Evolutionary conservation across 1,284 basidiomycete genomes (phyloP).

Genomic region (Veloporphyrellus conicus): DNA sequence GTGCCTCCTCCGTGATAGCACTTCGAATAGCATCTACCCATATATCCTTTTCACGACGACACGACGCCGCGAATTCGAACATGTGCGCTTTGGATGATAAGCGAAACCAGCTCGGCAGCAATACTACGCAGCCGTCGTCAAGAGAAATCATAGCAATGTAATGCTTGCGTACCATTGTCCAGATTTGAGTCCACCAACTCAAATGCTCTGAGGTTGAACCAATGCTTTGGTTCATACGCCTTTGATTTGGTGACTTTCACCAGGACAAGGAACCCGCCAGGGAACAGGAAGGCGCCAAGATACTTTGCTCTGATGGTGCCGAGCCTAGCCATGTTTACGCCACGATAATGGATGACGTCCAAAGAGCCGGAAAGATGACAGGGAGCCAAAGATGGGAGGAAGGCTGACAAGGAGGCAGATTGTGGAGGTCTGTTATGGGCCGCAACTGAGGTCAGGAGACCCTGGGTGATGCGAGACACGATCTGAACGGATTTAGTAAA

Average conservation of each 20-base stretch:
- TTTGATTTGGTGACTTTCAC: slow-evolving; percentile 80
- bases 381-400: slow-evolving; percentile 66
- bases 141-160: slow-evolving; percentile 3
- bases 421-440: slow-evolving; percentile 30
- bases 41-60: slow-evolving; percentile 74
- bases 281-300: slow-evolving; percentile 83
- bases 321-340: slow-evolving; percentile 34
- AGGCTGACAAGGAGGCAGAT: slow-evolving; percentile 44
- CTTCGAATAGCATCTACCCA: slow-evolving; percentile 72
- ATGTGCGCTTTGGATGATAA: slow-evolving; percentile 64
- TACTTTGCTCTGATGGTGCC: slow-evolving; percentile 75
- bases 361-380: slow-evolving; percentile 77
- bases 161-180: slow-evolving; percentile 53
- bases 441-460: slow-evolving; percentile 30
- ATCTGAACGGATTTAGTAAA: slow-evolving; percentile 68
- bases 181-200: slow-evolving; percentile 67
- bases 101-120: slow-evolving; percentile 77
- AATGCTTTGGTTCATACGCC: slow-evolving; percentile 81
- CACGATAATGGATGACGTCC: slow-evolving; percentile 73
- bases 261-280: slow-evolving; percentile 78
- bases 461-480: slow-evolving; percentile 56
- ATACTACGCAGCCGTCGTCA: slow-evolving; percentile 42
- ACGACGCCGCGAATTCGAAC: slow-evolving; percentile 81
- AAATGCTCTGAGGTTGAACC: slow-evolving; percentile 74
- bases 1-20: slow-evolving; percentile 35